Base-by-base conservation (phyloP, 768 basidiomycete species). In the Phaeotremella fagi region DNA sequence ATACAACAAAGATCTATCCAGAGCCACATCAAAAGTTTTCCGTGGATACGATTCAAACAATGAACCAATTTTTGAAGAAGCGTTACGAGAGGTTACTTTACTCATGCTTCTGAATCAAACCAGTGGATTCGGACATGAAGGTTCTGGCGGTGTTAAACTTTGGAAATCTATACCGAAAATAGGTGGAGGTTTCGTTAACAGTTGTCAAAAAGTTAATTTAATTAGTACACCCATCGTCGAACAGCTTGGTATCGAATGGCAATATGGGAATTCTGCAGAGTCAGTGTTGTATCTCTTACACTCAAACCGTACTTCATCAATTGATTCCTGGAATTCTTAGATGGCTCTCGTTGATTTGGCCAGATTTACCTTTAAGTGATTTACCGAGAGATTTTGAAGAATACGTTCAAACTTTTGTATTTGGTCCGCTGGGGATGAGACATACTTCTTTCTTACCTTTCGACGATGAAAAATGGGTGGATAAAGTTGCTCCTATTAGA, bases 121-220 rank as follows among this genome's bases (percentile, higher is more conserved):
- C 12, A 52, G 57, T 41, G 70, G 70, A 25, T 68, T 71, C 42
- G 70, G 70, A 1, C 51, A 28, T 14, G 70, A 68, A 48, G 66
- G 66, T 25, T 58, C 56, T 5, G 50, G 53, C 5, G 54, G 46
- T 7, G 60, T 71, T 2, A 48, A 45, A n/a, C 50, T 36, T 0
- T 68, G 64, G 64, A 66, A 66, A 42, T 54, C 45, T 49, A 47
- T 24, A 7, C 50, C 47, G 18, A 44, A 43, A 4, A 58, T 51
- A 22, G 66, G 60, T 11, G 54, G 38, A 24, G 67, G 70, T 3
- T 68, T 60, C 31, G 67, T 68, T 29, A 71, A 71, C 43, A 50
- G 46, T n/a, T 68, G 70, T 50, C 64, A 71, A 51, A 47, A 64
- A 63, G 61, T 61, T 23, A 71, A 71, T 43, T 63, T 71, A 33